Conservation (phyloP, 345 rosid species). For the Anastatica hierochuntica region DNA sequence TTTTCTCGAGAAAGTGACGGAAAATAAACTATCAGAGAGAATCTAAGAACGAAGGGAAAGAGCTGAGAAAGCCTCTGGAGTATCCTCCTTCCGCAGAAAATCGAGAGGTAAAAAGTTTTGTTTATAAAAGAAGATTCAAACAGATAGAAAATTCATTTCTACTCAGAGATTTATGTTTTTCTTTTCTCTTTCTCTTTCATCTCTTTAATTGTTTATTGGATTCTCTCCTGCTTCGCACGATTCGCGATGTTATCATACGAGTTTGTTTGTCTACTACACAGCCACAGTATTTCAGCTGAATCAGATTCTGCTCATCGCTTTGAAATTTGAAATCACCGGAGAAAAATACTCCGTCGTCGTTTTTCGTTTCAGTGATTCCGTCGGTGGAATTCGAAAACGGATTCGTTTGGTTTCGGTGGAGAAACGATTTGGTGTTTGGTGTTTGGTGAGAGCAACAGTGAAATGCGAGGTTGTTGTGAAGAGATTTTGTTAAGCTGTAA, state of each 20-base stretch:
- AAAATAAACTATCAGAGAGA: conserved; percentile 2
- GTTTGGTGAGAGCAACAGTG: conserved; percentile 2
- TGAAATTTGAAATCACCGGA: conserved; percentile 10
- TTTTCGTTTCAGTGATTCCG: neutral
- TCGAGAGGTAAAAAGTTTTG: neutral
- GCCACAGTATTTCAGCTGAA: neutral
- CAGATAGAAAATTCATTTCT: too few species aligned
- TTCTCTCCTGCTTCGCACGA: conserved; percentile 12
- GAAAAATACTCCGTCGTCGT: neutral
- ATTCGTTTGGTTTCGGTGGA: neutral
- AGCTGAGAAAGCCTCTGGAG: conserved; percentile 9
- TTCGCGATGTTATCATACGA: conserved; percentile 15
- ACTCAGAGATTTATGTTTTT: conserved; percentile 11
- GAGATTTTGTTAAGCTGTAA: neutral
- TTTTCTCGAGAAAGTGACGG: conserved; percentile 22
- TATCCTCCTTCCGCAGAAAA: neutral
- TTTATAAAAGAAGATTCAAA: too few species aligned
- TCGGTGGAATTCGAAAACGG: neutral
- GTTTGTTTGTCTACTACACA: conserved; percentile 5
- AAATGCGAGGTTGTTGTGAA: conserved; percentile 4
- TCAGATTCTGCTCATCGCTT: conserved; percentile 10
- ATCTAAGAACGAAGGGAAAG: neutral
- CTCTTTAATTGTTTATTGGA: conserved; percentile 21
- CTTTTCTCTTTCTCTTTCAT: neutral
- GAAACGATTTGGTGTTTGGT: neutral